Conservation (phyloP, 331 rosid genomes). For the Arachis monticola region DNA sequence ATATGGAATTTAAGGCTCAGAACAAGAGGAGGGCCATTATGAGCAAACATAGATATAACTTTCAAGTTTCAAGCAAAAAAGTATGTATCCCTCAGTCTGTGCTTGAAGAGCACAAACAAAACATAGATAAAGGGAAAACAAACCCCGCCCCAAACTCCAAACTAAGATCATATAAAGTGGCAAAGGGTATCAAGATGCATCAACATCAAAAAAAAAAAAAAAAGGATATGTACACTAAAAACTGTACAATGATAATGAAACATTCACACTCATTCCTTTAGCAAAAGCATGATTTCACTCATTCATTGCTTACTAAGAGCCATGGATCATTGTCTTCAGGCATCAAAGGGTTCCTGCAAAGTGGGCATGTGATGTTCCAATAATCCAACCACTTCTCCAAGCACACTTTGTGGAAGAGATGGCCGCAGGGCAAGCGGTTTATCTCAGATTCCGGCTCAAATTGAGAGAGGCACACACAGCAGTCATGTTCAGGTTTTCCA, state of each 20-base stretch:
- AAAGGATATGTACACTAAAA: constrained; percentile 48
- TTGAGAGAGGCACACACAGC: constrained; percentile 75
- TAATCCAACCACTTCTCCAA: constrained; percentile 91
- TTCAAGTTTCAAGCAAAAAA: constrained; percentile 31
- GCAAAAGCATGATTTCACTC: constrained; percentile 17
- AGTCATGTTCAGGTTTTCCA: constrained; percentile 61
- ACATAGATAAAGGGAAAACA: constrained; percentile 19
- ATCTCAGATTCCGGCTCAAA: constrained; percentile 83
- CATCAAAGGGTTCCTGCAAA: constrained; percentile 84
- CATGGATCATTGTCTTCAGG: constrained; percentile 69
- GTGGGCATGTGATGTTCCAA: constrained; percentile 95
- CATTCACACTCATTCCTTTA: constrained; percentile 18
- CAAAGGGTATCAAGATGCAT: constrained; percentile 39
- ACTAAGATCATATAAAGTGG: constrained; percentile 33
- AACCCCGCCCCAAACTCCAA: constrained; percentile 31
- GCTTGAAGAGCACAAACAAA: constrained; percentile 33
- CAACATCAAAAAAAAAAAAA: constrained; percentile 44
- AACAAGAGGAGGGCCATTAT: constrained; percentile 12
- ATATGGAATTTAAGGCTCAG: constrained; percentile 16
- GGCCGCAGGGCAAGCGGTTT: constrained; percentile 78
- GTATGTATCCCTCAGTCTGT: constrained; percentile 37
- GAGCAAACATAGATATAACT: constrained; percentile 30
- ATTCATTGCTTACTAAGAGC: constrained; percentile 56
- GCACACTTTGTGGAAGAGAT: constrained; percentile 80
- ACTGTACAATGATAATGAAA: constrained; percentile 54